Percentiles rank a stretch among this genome's conserved stretches.
phyloP scores from a whole-genome alignment of 345 rosid species.

The Syzygium aqueum region DNA sequence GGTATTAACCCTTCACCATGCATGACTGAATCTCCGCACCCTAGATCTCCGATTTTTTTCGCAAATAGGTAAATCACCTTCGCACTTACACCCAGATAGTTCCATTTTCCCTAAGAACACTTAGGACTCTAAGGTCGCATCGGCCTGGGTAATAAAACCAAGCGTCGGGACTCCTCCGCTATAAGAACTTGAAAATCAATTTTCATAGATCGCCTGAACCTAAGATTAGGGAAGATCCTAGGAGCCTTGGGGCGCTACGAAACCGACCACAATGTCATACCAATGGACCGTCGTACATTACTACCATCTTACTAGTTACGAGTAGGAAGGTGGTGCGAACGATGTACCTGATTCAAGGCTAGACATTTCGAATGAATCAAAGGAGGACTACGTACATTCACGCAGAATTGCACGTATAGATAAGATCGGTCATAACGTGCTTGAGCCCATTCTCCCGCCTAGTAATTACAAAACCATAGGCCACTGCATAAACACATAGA shows the following conservation, averaged over 20 bases:
- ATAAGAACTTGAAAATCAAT: too few species aligned
- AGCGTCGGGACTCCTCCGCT: too few species aligned
- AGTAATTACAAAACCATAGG: background rate
- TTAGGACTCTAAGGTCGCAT: too few species aligned
- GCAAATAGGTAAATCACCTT: too few species aligned
- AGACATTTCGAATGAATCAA: too few species aligned
- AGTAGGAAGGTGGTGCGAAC: background rate
- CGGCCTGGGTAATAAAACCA: too few species aligned
- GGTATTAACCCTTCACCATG: too few species aligned
- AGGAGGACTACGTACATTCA: background rate
- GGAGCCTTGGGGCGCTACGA: background rate
- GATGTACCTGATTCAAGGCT: background rate
- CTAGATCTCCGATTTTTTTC: too few species aligned
- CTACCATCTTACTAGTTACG: background rate
- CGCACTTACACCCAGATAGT: too few species aligned
- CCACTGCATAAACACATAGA: background rate
- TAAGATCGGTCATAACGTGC: background rate
- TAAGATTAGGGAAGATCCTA: background rate
- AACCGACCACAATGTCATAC: background rate
- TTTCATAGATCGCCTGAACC: too few species aligned
- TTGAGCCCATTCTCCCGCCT: background rate
- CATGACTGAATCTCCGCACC: too few species aligned
- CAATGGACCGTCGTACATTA: background rate
- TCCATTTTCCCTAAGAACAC: too few species aligned
- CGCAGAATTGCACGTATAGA: background rate